phyloP scores from a whole-genome alignment of 2,329 filamentous ascomycete genomes.

The Fonsecaea erecta region DNA sequence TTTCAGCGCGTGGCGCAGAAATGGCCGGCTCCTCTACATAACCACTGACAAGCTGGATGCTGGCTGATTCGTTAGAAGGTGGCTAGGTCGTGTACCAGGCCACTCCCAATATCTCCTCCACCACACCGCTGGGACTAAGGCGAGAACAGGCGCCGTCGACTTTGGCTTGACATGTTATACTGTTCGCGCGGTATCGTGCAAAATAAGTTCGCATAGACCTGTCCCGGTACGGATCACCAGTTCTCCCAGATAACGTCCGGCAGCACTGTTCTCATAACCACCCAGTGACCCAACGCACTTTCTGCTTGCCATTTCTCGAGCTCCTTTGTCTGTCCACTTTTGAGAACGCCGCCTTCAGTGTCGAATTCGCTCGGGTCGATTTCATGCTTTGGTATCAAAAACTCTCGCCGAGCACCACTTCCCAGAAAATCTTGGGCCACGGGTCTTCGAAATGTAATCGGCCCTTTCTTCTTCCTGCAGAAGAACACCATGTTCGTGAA shows the following conservation, averaged over 20 bases:
- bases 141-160: not conserved
- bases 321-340: conserved; percentile 66
- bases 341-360: conserved; percentile 60
- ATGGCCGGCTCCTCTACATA: conserved; percentile 50
- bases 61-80: not conserved
- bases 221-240: conserved; percentile 64
- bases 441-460: conserved; percentile 70
- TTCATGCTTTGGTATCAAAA: conserved; percentile 74
- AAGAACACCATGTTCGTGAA: conserved; percentile 98
- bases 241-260: conserved; percentile 81
- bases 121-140: not conserved
- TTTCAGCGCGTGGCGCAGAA: conserved; percentile 55
- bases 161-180: not conserved
- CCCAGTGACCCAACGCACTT: conserved; percentile 85
- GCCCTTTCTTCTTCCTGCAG: conserved; percentile 68
- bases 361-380: conserved; percentile 57
- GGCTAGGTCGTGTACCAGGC: not conserved
- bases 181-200: not conserved
- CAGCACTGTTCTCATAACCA: conserved; percentile 83
- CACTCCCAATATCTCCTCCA: not conserved
- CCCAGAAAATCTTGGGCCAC: conserved; percentile 69
- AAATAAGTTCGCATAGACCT: not conserved
- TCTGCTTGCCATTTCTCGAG: conserved; percentile 73
- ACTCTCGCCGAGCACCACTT: conserved; percentile 71
- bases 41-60: conserved; percentile 45